Base-by-base conservation (phyloP, 345 rosid genomes). In the Camelina laxa region DNA sequence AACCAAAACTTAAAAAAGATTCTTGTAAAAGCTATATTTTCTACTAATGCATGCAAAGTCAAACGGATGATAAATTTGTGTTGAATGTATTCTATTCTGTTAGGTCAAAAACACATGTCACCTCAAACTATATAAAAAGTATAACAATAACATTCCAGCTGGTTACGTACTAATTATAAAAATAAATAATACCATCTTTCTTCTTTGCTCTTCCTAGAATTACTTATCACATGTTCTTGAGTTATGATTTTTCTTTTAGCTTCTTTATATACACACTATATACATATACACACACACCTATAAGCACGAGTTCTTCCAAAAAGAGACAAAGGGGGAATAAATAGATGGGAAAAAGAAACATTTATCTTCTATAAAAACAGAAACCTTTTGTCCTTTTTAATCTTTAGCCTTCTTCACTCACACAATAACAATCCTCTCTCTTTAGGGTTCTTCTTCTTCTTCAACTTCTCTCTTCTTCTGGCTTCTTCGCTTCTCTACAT, bases 41-140 rank as follows among this genome's bases (percentile, higher is more conserved):
- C 59, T 76, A 54, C 65, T 12, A 65, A 57, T 70, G 80, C 76
- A 77, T 65, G 76, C 47, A 77, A 77, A 77, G 80, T 77, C 76
- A 77, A 77, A 63, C n/a, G 72, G 54, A 77, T 57, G 48, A 70
- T 70, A 77, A 77, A 77, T 70, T 63, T 48, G 7, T 70, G 80
- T 77, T 70, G 80, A 77, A 77, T 77, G 55, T 77, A 47, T 76
- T 76, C 9, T 70, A 63, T 70, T 76, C 75, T 22, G 66, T 70
- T 70, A 64, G 80, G 76, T 77, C 80, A 64, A 70, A 77, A 58
- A 77, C 67, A 70, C 45, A 70, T 70, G 80, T 77, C 80, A 77
- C 75, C 61, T 77, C 76, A 77, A 64, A 76, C 67, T 24, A 70
- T 76, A 70, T 76, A 51, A 55, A 55, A 55, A 64, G 38, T 64